phyloP scores from a whole-genome alignment of 2,329 filamentous ascomycete species.

The Aspergillus brunneoviolaceus region DNA sequence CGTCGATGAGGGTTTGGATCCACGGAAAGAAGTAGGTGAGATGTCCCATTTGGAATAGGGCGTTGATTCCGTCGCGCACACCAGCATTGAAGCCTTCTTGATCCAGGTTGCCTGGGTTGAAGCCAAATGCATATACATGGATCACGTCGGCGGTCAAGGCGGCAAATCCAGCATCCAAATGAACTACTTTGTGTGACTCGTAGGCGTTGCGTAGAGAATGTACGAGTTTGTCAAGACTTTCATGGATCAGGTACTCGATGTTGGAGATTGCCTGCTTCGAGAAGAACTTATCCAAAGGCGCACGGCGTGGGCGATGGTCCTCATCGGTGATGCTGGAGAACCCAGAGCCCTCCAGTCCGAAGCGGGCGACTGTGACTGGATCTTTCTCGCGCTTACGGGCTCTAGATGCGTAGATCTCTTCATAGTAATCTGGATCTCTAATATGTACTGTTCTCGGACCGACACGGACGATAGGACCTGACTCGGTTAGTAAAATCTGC shows the following conservation, averaged over 20 bases:
- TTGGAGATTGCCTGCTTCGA: constrained; percentile 21
- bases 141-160: constrained; percentile 39
- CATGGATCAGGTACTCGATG: constrained; percentile 14
- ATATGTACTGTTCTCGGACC: constrained; percentile 36
- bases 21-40: constrained; percentile 25
- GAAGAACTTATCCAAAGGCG: constrained; percentile 23
- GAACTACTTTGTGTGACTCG: constrained; percentile 14
- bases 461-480: constrained; percentile 37
- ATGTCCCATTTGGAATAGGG: constrained; percentile 17
- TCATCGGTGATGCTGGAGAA: constrained; percentile 21
- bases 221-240: constrained; percentile 17
- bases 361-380: constrained; percentile 15
- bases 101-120: constrained; percentile 34
- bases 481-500: background rate
- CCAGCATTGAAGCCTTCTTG: constrained; percentile 25
- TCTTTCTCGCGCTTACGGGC: constrained; percentile 30
- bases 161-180: constrained; percentile 23
- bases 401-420: constrained; percentile 32
- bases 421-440: constrained; percentile 34
- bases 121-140: constrained; percentile 37
- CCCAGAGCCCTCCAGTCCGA: constrained; percentile 13
- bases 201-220: constrained; percentile 12
- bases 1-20: constrained; percentile 19
- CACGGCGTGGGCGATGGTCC: constrained; percentile 22
- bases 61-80: constrained; percentile 22